Conservation (phyloP, 2,329 filamentous ascomycete species). For the Trichothecium roseum region DNA sequence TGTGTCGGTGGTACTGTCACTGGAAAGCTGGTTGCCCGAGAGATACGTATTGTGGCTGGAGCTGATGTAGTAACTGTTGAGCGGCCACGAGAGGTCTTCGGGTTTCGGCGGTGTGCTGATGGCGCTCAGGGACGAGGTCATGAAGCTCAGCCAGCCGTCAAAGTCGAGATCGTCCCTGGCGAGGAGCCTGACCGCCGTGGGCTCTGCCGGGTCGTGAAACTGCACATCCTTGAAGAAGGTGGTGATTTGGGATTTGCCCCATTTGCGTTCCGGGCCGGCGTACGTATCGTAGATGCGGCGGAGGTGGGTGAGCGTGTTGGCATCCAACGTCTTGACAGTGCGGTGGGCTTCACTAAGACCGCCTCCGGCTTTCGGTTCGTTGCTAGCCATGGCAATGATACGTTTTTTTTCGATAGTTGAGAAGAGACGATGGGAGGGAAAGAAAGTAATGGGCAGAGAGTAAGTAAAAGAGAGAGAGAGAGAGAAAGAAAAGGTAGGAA, state of each 20-base stretch:
- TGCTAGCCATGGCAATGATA: too few species aligned
- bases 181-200: conserved; percentile 5
- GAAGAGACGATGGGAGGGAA: too few species aligned
- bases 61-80: conserved; percentile 88
- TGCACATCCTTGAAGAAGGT: conserved; percentile 38
- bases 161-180: conserved; percentile 30
- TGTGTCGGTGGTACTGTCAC: conserved; percentile 75
- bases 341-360: conserved; percentile 31
- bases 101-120: conserved; percentile 27
- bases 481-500: too few species aligned
- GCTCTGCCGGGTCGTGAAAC: conserved; percentile 22
- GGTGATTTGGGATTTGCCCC: conserved; percentile 33
- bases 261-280: conserved; percentile 28
- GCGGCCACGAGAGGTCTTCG: conserved; percentile 58
- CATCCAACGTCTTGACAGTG: conserved; percentile 29
- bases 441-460: too few species aligned
- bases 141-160: conserved; percentile 41
- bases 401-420: too few species aligned
- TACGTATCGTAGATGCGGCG: conserved; percentile 35
- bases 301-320: conserved; percentile 29
- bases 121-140: conserved; percentile 38
- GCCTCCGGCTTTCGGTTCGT: conserved; percentile 29
- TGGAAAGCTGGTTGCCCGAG: conserved; percentile 77
- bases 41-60: conserved; percentile 95
- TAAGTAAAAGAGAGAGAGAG: too few species aligned